Evolutionary conservation across 768 basidiomycete species (phyloP).

Genomic region (Omphalotus guepiniiformis): DNA sequence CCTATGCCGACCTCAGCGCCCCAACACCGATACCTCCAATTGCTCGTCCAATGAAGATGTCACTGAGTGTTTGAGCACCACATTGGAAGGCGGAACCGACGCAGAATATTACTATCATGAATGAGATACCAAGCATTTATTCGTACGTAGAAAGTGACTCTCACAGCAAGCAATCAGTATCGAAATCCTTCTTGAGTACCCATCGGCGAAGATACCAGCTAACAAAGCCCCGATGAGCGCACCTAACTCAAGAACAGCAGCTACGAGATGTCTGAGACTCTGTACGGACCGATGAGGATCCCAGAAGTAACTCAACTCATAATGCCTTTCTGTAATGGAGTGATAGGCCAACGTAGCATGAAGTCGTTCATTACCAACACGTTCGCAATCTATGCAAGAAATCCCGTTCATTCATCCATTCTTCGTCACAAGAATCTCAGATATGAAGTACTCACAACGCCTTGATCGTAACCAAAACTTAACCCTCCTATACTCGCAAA

Average conservation of each 20-base stretch:
- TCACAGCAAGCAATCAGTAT: conserved; percentile 67
- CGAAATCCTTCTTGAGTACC: conserved; percentile 59
- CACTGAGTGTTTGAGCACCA: conserved; percentile 47
- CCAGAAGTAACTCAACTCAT: conserved; percentile 54
- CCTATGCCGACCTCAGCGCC: conserved; percentile 48
- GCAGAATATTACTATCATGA: conserved; percentile 55
- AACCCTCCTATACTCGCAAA: conserved; percentile 65
- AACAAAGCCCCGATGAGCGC: conserved; percentile 71
- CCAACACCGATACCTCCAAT: conserved; percentile 83
- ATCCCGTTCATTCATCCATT: too few species aligned
- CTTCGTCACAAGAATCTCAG: background rate
- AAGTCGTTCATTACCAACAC: conserved; percentile 83
- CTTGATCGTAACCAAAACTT: conserved; percentile 10
- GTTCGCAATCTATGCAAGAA: conserved; percentile 57
- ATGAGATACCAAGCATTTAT: background rate
- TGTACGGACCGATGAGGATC: background rate
- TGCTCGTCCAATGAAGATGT: conserved; percentile 66
- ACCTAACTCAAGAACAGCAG: conserved; percentile 74
- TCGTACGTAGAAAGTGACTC: conserved; percentile 15
- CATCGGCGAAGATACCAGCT: conserved; percentile 67
- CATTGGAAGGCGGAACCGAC: conserved; percentile 70
- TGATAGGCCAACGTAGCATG: conserved; percentile 59
- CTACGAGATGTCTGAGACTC: conserved; percentile 30
- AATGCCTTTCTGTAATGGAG: conserved; percentile 67
- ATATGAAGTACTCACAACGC: conserved; percentile 20